A percentile compares a stretch with the other conserved stretches of the same genome.
These are phyloP conservation scores for Papilionanthe hybrid DNA, from an alignment of 116 monocot genomes.

Conservation along the genomic window DNA sequence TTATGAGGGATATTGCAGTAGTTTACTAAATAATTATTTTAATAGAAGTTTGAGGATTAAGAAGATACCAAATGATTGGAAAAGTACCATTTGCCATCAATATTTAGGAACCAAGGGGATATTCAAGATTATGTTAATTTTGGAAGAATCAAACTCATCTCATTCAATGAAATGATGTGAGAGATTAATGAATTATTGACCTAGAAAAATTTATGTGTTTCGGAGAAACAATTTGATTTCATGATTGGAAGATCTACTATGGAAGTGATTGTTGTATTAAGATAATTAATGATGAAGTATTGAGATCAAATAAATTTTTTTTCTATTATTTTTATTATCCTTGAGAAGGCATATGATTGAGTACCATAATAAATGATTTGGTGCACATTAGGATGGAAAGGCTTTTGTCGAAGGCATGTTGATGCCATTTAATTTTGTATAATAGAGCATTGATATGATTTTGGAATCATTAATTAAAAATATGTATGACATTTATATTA, in stretches of 20 bases:
- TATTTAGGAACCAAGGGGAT: background rate
- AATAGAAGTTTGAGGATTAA: background rate
- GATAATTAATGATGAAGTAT: background rate
- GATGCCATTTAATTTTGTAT: background rate
- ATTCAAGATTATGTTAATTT: background rate
- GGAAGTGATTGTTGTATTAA: background rate
- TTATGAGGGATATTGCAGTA: background rate
- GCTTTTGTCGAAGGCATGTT: background rate
- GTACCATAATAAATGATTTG: background rate
- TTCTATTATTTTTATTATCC: background rate
- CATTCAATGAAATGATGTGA: background rate
- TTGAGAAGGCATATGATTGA: background rate
- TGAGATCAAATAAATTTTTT: background rate
- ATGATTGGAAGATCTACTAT: background rate
- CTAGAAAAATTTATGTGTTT: background rate
- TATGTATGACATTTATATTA: background rate
- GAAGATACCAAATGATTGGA: background rate
- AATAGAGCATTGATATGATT: background rate
- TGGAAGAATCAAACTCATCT: background rate
- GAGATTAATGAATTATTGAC: background rate
- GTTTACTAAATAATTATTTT: background rate
- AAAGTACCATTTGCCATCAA: background rate
- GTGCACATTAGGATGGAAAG: background rate
- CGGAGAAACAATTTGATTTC: background rate
- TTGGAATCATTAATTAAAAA: background rate